These are phyloP conservation scores for Phycomyces nitens DNA, from an alignment of 192 early-diverging fungal species.

Conservation along the genomic window DNA sequence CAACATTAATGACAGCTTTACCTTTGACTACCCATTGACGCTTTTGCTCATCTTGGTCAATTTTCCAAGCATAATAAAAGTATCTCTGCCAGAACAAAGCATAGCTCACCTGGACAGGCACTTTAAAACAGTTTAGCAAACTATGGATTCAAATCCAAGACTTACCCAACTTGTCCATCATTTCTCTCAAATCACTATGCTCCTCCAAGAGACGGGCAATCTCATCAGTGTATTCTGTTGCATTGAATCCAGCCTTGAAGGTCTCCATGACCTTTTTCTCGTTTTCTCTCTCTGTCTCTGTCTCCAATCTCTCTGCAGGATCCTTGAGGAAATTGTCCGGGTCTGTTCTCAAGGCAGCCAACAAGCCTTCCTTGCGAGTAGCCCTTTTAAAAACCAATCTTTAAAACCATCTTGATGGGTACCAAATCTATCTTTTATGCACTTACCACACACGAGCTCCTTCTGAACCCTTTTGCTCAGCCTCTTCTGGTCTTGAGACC, in stretches of 20 bases:
- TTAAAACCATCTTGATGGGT: neutral
- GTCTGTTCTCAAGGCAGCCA: constrained; percentile 42
- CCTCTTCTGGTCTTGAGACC: constrained; percentile 20
- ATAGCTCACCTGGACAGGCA: constrained; percentile 45
- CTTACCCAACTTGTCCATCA: constrained; percentile 46
- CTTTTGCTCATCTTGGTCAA: constrained; percentile 53
- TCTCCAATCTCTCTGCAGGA: constrained; percentile 32
- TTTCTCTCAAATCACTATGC: constrained; percentile 39
- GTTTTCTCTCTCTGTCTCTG: constrained; percentile 31
- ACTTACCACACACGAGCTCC: constrained; percentile 22
- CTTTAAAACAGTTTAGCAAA: constrained; percentile 18
- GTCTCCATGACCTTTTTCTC: constrained; percentile 39
- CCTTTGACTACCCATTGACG: constrained; percentile 45
- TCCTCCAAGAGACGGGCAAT: constrained; percentile 41
- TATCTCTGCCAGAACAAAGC: constrained; percentile 51
- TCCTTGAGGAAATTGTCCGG: constrained; percentile 37
- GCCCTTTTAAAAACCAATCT: constrained; percentile 29
- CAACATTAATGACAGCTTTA: constrained; percentile 22
- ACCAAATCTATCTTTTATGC: neutral
- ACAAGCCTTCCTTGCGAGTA: constrained; percentile 44
- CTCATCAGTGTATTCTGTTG: constrained; percentile 47
- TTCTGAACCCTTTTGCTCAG: constrained; percentile 17
- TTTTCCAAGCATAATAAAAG: constrained; percentile 44
- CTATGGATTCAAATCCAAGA: too few species aligned
- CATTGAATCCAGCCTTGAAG: constrained; percentile 42